Conservation (phyloP, 129 eudicot species). For the Sambucus nigra region DNA sequence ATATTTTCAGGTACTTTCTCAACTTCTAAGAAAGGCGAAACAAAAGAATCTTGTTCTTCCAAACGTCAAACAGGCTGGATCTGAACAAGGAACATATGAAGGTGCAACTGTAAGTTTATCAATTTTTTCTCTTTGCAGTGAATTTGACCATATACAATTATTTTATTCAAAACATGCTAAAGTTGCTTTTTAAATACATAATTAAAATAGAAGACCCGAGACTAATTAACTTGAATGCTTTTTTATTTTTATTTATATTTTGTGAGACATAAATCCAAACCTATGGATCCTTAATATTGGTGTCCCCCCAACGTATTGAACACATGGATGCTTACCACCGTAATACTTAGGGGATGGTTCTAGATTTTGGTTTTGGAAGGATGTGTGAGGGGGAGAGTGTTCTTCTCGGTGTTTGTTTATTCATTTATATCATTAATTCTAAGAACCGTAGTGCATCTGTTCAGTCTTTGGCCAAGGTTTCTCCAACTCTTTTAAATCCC, state of each 20-base stretch:
- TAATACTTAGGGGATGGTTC: no score
- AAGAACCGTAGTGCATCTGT: no score
- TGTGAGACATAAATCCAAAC: not conserved
- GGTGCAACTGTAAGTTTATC: constrained; percentile 94
- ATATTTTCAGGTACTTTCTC: constrained; percentile 78
- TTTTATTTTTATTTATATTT: no score
- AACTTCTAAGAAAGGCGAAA: constrained; percentile 88
- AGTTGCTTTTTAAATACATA: not conserved
- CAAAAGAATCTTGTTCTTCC: constrained; percentile 80
- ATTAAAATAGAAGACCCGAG: not conserved
- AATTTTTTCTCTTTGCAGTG: not conserved
- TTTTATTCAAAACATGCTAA: not conserved
- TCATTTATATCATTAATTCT: no score
- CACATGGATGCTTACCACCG: no score
- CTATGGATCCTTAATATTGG: not conserved
- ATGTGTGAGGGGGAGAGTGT: no score
- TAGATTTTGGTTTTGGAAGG: no score
- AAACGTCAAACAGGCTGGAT: constrained; percentile 84
- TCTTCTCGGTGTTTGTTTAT: no score
- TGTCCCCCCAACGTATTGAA: not conserved
- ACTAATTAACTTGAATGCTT: not conserved
- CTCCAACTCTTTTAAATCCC: no score
- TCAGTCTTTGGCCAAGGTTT: no score
- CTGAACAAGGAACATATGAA: constrained; percentile 96
- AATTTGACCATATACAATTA: not conserved